Conservation (phyloP, 345 rosid genomes). For the Carallia brachiata region DNA sequence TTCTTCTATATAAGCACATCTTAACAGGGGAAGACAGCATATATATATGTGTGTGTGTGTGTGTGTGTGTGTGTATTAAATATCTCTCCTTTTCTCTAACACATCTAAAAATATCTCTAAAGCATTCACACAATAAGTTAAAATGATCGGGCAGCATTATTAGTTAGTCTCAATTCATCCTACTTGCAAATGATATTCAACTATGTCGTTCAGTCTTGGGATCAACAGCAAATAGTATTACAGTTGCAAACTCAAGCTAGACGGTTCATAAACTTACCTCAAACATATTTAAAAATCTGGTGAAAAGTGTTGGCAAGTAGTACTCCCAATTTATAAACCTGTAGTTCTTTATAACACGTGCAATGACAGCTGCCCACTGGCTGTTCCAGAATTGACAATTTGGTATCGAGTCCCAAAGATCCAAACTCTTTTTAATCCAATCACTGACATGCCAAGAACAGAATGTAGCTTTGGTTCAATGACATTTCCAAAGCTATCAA, state of each 20-base stretch:
- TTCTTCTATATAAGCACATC: not conserved
- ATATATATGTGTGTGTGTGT: no score
- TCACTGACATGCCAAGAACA: constrained; percentile 51
- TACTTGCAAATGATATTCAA: not conserved
- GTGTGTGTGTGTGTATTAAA: not conserved
- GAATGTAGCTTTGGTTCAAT: constrained; percentile 14
- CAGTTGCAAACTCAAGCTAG: not conserved
- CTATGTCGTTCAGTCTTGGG: not conserved
- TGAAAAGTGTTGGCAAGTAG: constrained; percentile 71
- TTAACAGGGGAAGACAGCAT: not conserved
- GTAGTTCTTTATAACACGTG: constrained; percentile 83
- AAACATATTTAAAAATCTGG: constrained; percentile 86
- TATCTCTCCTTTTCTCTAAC: not conserved
- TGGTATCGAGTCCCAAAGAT: constrained; percentile 86
- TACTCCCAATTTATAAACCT: constrained; percentile 72
- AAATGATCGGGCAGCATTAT: not conserved
- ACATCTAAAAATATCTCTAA: not conserved
- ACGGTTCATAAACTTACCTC: constrained; percentile 61
- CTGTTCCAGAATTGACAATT: constrained; percentile 98
- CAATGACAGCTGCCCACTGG: constrained; percentile 89
- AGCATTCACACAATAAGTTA: not conserved
- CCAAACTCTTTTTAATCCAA: constrained; percentile 68
- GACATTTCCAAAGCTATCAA: constrained; percentile 9
- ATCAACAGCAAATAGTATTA: not conserved
- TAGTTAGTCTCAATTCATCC: not conserved